Evolutionary conservation across 169 alveolate genomes (phyloP), one percentile per base, ranked within the genome.

Genomic region (Plasmodium ovale): DNA sequence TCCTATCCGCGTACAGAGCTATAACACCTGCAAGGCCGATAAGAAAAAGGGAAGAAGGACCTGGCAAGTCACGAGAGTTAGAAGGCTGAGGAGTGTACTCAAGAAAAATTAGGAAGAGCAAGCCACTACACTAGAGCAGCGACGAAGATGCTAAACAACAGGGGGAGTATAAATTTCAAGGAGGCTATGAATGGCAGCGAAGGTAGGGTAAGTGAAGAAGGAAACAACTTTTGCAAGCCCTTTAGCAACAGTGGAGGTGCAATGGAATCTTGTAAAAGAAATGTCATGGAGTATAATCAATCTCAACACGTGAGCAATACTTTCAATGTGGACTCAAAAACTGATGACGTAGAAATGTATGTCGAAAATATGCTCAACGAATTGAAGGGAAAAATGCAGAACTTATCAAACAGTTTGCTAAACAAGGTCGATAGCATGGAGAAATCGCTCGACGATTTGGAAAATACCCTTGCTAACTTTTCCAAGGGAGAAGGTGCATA

Each of bases 311-410:
- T 12, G 21, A 31, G 12, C 25, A 33, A 19, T 39, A 54, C 44
- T 33, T 23, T 82, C 7, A 37, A 53, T 42, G 9, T 39, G n/a
- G 53, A 49, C 21, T 53, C 47, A 23, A 82, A 67, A 56, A 47
- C 64, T 27, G 90, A 82, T n/a, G 56, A 82, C 23, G 14, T 65
- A 7, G 90, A 82, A 82, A 65, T 64, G 39, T 82, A 65, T 54
- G 79, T 82, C 25, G 90, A 82, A 35, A 82, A 82, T 31, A 82
- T 82, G 90, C 84, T 82, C 29, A 67, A 47, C 33, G 90, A 82
- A 31, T 56, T 82, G 31, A 82, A 82, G 42, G 53, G 44, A 16
- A 82, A 82, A 82, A 82, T 82, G 90, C 90, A 82, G 19, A 65
- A 54, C 21, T 49, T 82, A 37, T 82, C 90, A 5, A 67, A 82